Evolutionary conservation across 148 eudicot species (phyloP), one percentile per base, ranked within the genome.

Genomic region (Cornus controversa): DNA sequence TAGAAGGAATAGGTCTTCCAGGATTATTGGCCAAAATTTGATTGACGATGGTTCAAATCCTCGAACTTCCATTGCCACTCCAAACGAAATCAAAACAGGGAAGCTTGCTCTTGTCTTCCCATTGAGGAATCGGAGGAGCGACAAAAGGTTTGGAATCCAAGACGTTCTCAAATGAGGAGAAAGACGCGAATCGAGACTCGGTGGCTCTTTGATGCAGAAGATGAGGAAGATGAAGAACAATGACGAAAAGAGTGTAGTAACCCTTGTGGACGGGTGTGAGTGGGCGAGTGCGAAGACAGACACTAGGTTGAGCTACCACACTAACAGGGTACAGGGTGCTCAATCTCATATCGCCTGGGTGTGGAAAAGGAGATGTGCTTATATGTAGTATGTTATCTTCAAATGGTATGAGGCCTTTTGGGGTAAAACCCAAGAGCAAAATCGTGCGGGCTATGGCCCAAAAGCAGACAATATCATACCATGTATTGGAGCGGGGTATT

Each of bases 21-120:
- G 95, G 93, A 84, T 94, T 94, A 78, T 90, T 92, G 20, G 71
- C 85, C 86, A 80, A 80, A 24, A 94, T 88, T n/a, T 86, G 74
- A 0, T 66, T 70, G 10, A 91, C 98, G 65, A 94, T 83, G 0
- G 73, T 69, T 0, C 71, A n/a, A n/a, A 89, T 82, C 7, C 71
- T 79, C 5, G 79, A 29, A 73, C 89, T 94, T 0, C 77, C 72
- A 62, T 81, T 86, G 6, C 94, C 98, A 67, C 96, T 92, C 92
- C 91, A 94, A 0, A 87, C 80, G 64, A 94, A 94, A 47, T 94
- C 98, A 69, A 68, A 92, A 74, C 98, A 94, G 26, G 96, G 96
- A 3, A 76, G 76, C 74, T 80, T 87, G 67, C 29, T 83, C 77
- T 87, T 92, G 14, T 85, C 86, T 80, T 94, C 96, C 62, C 97